phyloP scores from a whole-genome alignment of 2,329 filamentous ascomycete genomes.

The Ramichloridium luteum region DNA sequence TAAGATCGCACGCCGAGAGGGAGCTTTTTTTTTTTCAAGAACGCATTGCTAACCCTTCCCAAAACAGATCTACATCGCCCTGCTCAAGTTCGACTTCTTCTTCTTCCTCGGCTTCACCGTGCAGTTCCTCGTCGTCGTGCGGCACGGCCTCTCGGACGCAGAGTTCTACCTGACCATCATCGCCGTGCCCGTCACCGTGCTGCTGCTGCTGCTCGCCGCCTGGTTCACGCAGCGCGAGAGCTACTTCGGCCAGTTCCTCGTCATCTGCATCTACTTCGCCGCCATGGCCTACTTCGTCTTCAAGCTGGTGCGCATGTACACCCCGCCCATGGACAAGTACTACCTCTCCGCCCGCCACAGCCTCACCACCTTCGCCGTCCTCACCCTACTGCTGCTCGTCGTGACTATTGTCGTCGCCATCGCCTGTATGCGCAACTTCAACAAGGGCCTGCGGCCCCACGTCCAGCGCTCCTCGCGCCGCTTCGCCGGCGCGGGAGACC shows the following conservation, averaged over 20 bases:
- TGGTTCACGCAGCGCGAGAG: conserved; percentile 78
- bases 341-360: conserved; percentile 74
- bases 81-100: conserved; percentile 99
- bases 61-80: conserved; percentile 80
- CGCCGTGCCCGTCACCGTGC: conserved; percentile 81
- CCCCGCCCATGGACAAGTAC: conserved; percentile 33
- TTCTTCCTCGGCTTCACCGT: conserved; percentile 99
- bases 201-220: conserved; percentile 73
- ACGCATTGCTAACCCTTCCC: conserved; percentile 6
- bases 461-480: conserved; percentile 42
- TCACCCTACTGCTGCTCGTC: conserved; percentile 80
- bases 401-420: conserved; percentile 78
- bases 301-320: conserved; percentile 94
- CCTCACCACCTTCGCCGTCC: conserved; percentile 83
- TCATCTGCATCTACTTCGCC: conserved; percentile 76
- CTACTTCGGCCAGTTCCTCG: conserved; percentile 59
- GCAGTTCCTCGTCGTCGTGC: conserved; percentile 92
- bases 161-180: conserved; percentile 81
- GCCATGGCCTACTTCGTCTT: conserved; percentile 93
- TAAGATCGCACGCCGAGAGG: conserved; percentile 32
- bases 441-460: conserved; percentile 77
- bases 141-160: conserved; percentile 51
- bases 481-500: conserved; percentile 38
- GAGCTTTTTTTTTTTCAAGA: conserved; percentile 1
- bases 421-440: conserved; percentile 83